Conservation (phyloP, 2,329 filamentous ascomycete genomes). For the Raffaelea deltoideospora region DNA sequence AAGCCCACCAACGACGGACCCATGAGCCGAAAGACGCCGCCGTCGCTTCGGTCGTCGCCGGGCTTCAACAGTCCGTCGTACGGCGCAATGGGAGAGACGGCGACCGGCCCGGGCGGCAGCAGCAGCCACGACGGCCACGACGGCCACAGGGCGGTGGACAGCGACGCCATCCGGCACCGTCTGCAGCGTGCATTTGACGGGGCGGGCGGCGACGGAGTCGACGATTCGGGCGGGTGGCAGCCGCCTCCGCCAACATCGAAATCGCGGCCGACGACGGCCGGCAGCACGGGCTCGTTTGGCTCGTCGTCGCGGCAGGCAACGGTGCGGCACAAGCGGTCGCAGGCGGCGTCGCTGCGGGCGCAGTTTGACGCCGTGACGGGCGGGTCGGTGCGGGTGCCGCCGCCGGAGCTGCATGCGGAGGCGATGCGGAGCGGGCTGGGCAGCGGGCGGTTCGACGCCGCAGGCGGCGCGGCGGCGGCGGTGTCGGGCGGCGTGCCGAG, state of each 20-base stretch:
- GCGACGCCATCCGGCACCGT: no score
- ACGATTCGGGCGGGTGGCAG: no score
- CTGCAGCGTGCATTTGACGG: no score
- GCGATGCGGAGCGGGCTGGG: slow-evolving; percentile 37
- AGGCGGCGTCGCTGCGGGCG: slow-evolving; percentile 6
- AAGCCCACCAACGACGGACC: slow-evolving; percentile 7
- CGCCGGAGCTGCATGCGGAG: slow-evolving; percentile 35
- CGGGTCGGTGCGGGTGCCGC: slow-evolving; percentile 13
- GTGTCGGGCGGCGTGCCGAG: slow-evolving; percentile 29
- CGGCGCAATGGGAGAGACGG: slow-evolving; percentile 13
- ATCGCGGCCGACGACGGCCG: background rate
- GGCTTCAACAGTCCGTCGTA: slow-evolving; percentile 18
- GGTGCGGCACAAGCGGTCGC: slow-evolving; percentile 6
- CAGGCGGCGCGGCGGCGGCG: slow-evolving; percentile 33
- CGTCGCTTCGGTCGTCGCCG: slow-evolving; percentile 16
- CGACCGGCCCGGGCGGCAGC: background rate
- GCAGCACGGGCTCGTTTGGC: background rate
- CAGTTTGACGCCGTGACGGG: slow-evolving; percentile 10
- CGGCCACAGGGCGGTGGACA: no score
- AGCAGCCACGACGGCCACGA: background rate
- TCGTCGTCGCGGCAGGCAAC: slow-evolving; percentile 3
- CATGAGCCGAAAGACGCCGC: slow-evolving; percentile 14
- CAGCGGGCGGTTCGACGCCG: slow-evolving; percentile 15
- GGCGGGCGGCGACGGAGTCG: no score
- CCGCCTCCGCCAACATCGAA: no score